phyloP scores from a whole-genome alignment of 768 basidiomycete species.

The Peribolospora kevripleyi region DNA sequence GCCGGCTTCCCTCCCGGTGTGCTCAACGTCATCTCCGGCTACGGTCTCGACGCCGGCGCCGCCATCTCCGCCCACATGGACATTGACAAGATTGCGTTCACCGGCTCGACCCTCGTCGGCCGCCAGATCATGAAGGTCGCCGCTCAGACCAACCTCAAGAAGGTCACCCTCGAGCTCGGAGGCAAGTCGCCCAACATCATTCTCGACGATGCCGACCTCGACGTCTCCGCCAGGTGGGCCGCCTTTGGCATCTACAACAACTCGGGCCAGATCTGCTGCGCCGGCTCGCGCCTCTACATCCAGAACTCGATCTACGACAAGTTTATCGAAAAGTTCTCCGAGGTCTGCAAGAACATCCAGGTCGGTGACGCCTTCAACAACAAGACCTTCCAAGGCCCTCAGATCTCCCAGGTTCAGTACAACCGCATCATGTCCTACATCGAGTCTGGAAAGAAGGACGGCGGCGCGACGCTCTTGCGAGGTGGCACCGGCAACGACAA shows the following conservation, averaged over 20 bases:
- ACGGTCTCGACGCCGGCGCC: constrained; percentile 42
- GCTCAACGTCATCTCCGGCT: constrained; percentile 50
- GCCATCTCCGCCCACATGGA: constrained; percentile 41
- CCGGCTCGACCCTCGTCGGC: constrained; percentile 57
- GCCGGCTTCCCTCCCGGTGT: constrained; percentile 35
- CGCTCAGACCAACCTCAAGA: constrained; percentile 59
- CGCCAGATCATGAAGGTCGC: constrained; percentile 57
- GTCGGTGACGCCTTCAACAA: constrained; percentile 46
- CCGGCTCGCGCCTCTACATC: constrained; percentile 59
- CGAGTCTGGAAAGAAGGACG: constrained; percentile 35
- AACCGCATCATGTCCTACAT: constrained; percentile 60
- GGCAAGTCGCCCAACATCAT: constrained; percentile 47
- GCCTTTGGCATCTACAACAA: constrained; percentile 51
- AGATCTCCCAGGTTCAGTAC: constrained; percentile 44
- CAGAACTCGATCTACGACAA: constrained; percentile 38
- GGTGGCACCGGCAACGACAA: constrained; percentile 39
- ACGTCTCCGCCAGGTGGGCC: constrained; percentile 49
- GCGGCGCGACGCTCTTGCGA: constrained; percentile 40
- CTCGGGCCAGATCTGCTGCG: constrained; percentile 54
- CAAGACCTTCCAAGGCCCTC: constrained; percentile 44
- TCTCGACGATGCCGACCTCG: constrained; percentile 47
- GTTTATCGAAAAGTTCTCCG: constrained; percentile 38
- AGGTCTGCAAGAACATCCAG: constrained; percentile 27
- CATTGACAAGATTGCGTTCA: constrained; percentile 60
- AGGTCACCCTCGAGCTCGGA: constrained; percentile 57